Evolutionary conservation across 192 early-diverging fungal genomes (phyloP).

Genomic region (Coemansia sp.): DNA sequence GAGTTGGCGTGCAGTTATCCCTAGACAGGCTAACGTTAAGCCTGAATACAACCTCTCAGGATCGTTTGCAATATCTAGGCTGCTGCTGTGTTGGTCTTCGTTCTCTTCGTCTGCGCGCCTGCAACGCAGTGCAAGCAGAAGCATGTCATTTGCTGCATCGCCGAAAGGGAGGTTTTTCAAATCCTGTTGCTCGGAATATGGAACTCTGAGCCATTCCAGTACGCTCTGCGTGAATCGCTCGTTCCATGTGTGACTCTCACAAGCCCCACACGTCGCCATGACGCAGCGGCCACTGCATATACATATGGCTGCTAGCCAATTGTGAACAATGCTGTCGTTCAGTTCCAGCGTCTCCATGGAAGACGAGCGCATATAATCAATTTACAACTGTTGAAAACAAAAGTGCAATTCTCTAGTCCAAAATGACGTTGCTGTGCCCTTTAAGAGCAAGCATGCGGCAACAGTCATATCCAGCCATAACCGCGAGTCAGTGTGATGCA

Average conservation of each 20-base stretch:
- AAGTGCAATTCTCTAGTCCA: too few species aligned
- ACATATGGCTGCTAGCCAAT: constrained; percentile 44
- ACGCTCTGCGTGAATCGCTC: constrained; percentile 31
- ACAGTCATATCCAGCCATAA: too few species aligned
- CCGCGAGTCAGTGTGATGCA: too few species aligned
- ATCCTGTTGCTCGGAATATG: constrained; percentile 13
- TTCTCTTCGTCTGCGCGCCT: constrained; percentile 30
- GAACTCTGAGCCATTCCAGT: constrained; percentile 32
- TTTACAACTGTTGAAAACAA: too few species aligned
- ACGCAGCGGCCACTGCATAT: constrained; percentile 45
- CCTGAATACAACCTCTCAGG: constrained; percentile 36
- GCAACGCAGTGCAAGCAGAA: constrained; percentile 37
- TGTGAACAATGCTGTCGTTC: constrained; percentile 12
- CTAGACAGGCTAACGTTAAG: constrained; percentile 32
- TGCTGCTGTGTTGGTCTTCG: constrained; percentile 1
- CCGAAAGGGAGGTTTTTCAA: constrained; percentile 25
- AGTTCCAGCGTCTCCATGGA: constrained; percentile 33
- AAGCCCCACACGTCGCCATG: constrained; percentile 21
- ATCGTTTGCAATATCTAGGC: constrained; percentile 22
- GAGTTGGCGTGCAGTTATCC: constrained; percentile 18
- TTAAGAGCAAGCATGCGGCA: too few species aligned
- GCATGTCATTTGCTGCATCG: constrained; percentile 41
- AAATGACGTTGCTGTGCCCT: too few species aligned
- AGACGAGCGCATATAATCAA: too few species aligned
- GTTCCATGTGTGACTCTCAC: constrained; percentile 24